Base-by-base conservation (phyloP, 2,329 filamentous ascomycete genomes). In the Cordyceps cicadae region DNA sequence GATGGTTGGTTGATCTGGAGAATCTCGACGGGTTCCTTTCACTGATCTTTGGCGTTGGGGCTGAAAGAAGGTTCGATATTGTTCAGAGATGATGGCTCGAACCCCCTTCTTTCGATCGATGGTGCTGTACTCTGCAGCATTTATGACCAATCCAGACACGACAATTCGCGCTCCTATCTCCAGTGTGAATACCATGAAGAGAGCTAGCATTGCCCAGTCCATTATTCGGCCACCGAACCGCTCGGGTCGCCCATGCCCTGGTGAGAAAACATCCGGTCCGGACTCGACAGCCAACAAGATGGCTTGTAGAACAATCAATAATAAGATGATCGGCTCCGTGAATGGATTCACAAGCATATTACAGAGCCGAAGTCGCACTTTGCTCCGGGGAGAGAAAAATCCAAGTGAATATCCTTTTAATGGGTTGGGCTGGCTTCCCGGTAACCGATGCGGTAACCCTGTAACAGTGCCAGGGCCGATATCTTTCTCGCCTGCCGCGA, bases 81-180 rank as follows among this genome's bases (percentile, higher is more conserved):
- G 92, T 63, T 90, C 87, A 48, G 85, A 77, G 21, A 97, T 77
- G 12, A 88, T 89, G 64, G 87, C 86, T 57, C 84, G 85, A 9
- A 96, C 75, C 12, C 92, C 90, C 37, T 87, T 80, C 65, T 87
- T 84, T 58, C 90, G 84, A 72, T 95, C 89, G 63, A 95, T 89
- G 5, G 92, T 95, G 73, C 90, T 96, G 73, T 97, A 97, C 70
- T 97, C 92, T 9, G 85, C 78, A 1, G 94, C 89, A 70, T 99
- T 99, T 65, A 96, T 79, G 37, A 99, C 80, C 67, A 99, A 89
- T 0, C 94, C 95, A 0, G 94, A 99, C 0, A 99, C 95, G 63
- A 99, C 87, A 48, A 92, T 87, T 60, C 92, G 88, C 63, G 90
- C 86, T 60, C 88, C 77, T 41, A 95, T 81, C 73, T 99, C 95